These are phyloP conservation scores for Phytophthora lateralis DNA, from an alignment of 352 stramenopile species.

Conservation along the genomic window DNA sequence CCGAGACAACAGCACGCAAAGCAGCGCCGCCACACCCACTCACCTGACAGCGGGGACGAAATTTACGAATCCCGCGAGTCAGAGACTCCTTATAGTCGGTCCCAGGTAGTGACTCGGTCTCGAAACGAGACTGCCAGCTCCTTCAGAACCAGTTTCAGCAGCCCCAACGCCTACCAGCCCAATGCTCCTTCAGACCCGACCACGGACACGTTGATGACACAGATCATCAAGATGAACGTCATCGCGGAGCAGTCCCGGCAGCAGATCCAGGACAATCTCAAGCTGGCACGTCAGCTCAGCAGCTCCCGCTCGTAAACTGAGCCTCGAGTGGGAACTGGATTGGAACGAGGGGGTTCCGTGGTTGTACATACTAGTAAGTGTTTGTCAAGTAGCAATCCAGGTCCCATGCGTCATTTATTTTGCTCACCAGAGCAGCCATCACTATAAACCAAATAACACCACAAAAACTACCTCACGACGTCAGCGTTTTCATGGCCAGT, in stretches of 20 bases:
- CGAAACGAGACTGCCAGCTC: conserved; percentile 4
- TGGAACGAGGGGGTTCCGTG: conserved; percentile 29
- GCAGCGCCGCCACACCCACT: conserved; percentile 23
- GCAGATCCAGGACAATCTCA: conserved; percentile 66
- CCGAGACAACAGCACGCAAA: neutral
- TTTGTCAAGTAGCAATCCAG: conserved; percentile 25
- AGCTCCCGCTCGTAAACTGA: conserved; percentile 24
- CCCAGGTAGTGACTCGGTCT: conserved; percentile 11
- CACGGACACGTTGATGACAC: conserved; percentile 64
- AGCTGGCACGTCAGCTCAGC: conserved; percentile 52
- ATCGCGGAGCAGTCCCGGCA: conserved; percentile 69
- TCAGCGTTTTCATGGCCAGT: conserved; percentile 11
- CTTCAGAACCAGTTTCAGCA: conserved; percentile 25
- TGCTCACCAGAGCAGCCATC: conserved; percentile 21
- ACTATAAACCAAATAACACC: conserved; percentile 30
- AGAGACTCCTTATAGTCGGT: conserved; percentile 28
- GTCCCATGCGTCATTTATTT: conserved; percentile 37
- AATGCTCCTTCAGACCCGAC: conserved; percentile 21
- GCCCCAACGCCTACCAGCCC: conserved; percentile 12
- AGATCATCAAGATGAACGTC: conserved; percentile 82
- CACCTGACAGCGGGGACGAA: conserved; percentile 9
- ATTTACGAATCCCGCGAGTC: conserved; percentile 35
- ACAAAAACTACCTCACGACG: conserved; percentile 19
- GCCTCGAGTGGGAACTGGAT: conserved; percentile 39
- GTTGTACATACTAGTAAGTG: conserved; percentile 26